Conservation (phyloP, 176 grass and related monocot genomes). For the Leersia perrieri region DNA sequence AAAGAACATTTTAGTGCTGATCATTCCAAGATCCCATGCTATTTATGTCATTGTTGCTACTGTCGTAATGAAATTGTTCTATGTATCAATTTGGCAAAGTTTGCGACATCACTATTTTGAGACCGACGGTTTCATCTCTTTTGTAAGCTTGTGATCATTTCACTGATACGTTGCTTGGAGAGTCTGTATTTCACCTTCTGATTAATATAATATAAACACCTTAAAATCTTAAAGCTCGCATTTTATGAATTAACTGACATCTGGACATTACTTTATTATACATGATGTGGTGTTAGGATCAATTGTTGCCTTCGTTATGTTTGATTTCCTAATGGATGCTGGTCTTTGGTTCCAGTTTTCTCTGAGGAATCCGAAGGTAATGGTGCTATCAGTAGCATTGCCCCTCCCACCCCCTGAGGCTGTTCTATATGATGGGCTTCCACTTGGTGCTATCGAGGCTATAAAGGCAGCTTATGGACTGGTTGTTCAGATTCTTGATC, state of each 20-base stretch:
- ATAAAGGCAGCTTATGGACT: conserved; percentile 84
- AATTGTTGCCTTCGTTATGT: not conserved
- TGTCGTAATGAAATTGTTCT: not conserved
- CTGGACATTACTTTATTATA: not conserved
- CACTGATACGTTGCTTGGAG: not conserved
- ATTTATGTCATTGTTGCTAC: not conserved
- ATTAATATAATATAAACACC: not conserved
- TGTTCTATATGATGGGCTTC: conserved; percentile 75
- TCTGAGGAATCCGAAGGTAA: conserved; percentile 80
- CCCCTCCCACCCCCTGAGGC: conserved; percentile 84
- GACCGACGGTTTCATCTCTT: not conserved
- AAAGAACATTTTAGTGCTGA: not conserved
- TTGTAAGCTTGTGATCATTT: not conserved
- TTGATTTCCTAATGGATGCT: conserved; percentile 22
- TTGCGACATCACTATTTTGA: not conserved
- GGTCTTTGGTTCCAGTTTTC: conserved; percentile 56
- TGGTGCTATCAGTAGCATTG: conserved; percentile 79
- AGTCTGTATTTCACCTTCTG: not conserved
- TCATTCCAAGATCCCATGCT: not conserved
- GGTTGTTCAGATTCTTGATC: conserved; percentile 91
- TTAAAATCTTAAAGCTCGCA: not conserved
- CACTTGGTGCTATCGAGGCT: conserved; percentile 86
- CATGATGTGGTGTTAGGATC: not conserved
- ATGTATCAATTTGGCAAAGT: not conserved
- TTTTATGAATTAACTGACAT: not conserved